Evolutionary conservation across 805 yeast species (phyloP), one percentile per base, ranked within the genome.

Genomic region (Wickerhamiella bombiphila): DNA sequence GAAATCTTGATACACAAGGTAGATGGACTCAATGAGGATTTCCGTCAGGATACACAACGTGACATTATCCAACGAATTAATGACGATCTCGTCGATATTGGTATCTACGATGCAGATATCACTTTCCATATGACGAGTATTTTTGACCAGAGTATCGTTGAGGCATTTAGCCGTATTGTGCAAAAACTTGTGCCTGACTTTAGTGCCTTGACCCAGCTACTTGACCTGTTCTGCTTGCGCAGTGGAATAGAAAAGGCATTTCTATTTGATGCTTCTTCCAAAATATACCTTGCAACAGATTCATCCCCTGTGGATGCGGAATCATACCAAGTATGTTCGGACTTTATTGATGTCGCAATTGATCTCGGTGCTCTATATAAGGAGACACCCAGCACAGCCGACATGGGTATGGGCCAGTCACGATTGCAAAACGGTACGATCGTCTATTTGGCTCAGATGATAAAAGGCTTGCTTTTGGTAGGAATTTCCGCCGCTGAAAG

Each of bases 41-140:
- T 81, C 56, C 68, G 94, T 42, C 68, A 83, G 36, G 98, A 91
- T 56, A 91, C 95, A 8, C 95, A 86, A 55, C 69, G 97, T 53
- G 97, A 91, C 54, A 91, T 91, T 39, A 85, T 83, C 82, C 95
- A 86, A 56, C 66, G 97, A 47, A 83, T 88, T 0, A 93, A 93
- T 8, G 97, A 91, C 58, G 96, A 86, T 54, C 65, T 91, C 28
- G 64, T 80, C 41, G 97, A 86, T 53, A 69, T 80, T 46, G 96
- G 95, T 0, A 63, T 86, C 24, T 94, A 85, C 51, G 93, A 91
- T 17, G 93, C 85, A 14, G 91, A 83, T 53, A 80, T 88, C 2
- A 75, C 88, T 3, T 91, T 83, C 57, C 91, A 91, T 57, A 65
- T 83, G 50, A 91, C 98, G 1, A 80, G 94, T 1, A 88, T 91